phyloP scores from a whole-genome alignment of 192 early-diverging fungal species.

The Geranomyces variabilis region DNA sequence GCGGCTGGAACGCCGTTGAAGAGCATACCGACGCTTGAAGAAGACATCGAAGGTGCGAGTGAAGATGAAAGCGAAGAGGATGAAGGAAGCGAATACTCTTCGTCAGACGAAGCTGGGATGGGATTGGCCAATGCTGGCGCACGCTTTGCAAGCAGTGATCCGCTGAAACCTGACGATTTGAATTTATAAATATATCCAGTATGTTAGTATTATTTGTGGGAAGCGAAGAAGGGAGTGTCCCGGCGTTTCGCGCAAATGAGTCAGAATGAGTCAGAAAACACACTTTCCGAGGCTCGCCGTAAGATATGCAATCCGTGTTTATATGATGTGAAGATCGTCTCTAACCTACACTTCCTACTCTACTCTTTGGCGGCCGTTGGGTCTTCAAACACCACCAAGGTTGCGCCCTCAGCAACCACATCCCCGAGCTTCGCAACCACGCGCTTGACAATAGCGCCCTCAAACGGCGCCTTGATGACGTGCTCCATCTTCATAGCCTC shows the following conservation, averaged over 20 bases:
- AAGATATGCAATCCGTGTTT: too few species aligned
- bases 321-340: too few species aligned
- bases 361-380: too few species aligned
- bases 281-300: too few species aligned
- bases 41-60: neutral
- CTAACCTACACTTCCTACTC: too few species aligned
- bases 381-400: slow-evolving; percentile 69
- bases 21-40: neutral
- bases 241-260: too few species aligned
- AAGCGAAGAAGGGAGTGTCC: too few species aligned
- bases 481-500: slow-evolving; percentile 99
- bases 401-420: slow-evolving; percentile 84
- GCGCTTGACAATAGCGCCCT: slow-evolving; percentile 67
- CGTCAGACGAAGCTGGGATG: neutral
- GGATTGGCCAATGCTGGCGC: neutral
- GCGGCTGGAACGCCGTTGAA: neutral
- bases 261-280: too few species aligned
- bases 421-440: slow-evolving; percentile 86
- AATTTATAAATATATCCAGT: neutral
- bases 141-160: slow-evolving; percentile 2
- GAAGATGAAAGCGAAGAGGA: neutral
- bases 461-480: slow-evolving; percentile 77
- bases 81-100: neutral
- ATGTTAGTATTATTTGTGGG: too few species aligned
- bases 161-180: neutral